Evolutionary conservation across 164 flowering plant species (phyloP).

Genomic region (Pachysandra terminalis): DNA sequence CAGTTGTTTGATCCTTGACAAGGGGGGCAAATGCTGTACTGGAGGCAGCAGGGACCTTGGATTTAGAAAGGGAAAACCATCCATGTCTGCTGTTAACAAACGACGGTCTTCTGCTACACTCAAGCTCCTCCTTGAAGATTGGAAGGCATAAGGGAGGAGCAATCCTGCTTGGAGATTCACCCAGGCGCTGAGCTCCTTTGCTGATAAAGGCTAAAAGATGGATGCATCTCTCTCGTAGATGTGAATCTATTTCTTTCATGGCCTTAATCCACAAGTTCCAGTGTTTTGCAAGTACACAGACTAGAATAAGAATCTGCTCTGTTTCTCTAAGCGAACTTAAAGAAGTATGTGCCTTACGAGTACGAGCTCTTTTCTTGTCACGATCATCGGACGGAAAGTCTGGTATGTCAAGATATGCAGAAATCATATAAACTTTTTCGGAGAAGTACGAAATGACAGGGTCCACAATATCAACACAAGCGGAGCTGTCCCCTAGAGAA

Average conservation of each 20-base stretch:
- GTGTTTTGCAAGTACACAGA: slow-evolving; percentile 65
- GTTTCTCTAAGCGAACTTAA: slow-evolving; percentile 60
- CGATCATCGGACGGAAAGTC: slow-evolving; percentile 60
- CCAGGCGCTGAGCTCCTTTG: slow-evolving; percentile 53
- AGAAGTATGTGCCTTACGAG: slow-evolving; percentile 52
- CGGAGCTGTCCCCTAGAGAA: slow-evolving; percentile 63
- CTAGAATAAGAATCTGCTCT: slow-evolving; percentile 68
- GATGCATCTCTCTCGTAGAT: slow-evolving; percentile 71
- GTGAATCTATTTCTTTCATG: slow-evolving; percentile 67
- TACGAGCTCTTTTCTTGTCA: slow-evolving; percentile 72
- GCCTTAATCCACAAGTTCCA: slow-evolving; percentile 64
- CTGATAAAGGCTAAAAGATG: slow-evolving; percentile 92
- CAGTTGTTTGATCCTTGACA: slow-evolving; percentile 34
- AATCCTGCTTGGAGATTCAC: slow-evolving; percentile 45
- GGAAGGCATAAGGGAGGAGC: slow-evolving; percentile 66
- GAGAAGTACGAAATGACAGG: slow-evolving; percentile 50
- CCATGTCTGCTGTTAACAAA: slow-evolving; percentile 65
- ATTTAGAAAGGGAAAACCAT: slow-evolving; percentile 71
- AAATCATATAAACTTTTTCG: slow-evolving; percentile 62
- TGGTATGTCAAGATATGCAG: slow-evolving; percentile 62
- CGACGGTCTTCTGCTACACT: slow-evolving; percentile 48
- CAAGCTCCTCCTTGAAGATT: slow-evolving; percentile 58
- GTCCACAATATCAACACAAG: slow-evolving; percentile 43
- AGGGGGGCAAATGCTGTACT: slow-evolving; percentile 28
- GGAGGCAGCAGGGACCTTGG: slow-evolving; percentile 29